Base-by-base conservation (phyloP, 768 basidiomycete species). In the Cubamyces lactineus region DNA sequence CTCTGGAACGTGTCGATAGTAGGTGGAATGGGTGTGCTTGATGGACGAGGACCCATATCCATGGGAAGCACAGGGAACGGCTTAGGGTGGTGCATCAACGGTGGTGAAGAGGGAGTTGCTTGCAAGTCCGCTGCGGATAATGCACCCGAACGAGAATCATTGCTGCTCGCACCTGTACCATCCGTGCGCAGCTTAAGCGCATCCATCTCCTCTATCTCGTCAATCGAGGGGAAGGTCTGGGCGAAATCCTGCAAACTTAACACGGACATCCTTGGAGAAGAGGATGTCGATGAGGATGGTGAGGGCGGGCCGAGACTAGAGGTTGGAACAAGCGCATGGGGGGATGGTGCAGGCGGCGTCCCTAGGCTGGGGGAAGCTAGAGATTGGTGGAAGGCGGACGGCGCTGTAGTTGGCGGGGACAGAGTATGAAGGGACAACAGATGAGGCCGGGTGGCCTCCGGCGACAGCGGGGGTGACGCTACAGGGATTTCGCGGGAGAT, bases 241-340 rank as follows among this genome's bases (percentile, higher is more conserved):
- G 81, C 74, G 67, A 91, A 91, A 38, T 85, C 86, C 8, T 81
- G 76, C n/a, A 86, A 64, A 41, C 80, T 77, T 9, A 73, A 62
- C 58, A 72, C 77, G 40, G 71, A 66, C 61, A 72, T 71, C 30
- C 74, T 82, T 4, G 86, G 85, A 11, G 86, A 87, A 2, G 88
- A 86, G 15, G 88, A 86, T 16, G 85, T 80, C 1, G 88, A 87
- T 9, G 89, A 86, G 1, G 83, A 79, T 3, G 90, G 91, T 1
- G 91, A 91, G 4, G 91, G 87, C 38, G 91, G 89, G 2, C 89
- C 91, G 17, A 93, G 77, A 34, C 83, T 83, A 4, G 89, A 87
- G 2, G 86, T 82, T 0, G 87, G 84, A 11, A 93, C 88, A 50
- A 92, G 78, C 2, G 83, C 81, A 66, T 88, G 89, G 8, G 72